These are phyloP conservation scores for Quercus tomentella DNA, from an alignment of 331 rosid species.

Conservation along the genomic window DNA sequence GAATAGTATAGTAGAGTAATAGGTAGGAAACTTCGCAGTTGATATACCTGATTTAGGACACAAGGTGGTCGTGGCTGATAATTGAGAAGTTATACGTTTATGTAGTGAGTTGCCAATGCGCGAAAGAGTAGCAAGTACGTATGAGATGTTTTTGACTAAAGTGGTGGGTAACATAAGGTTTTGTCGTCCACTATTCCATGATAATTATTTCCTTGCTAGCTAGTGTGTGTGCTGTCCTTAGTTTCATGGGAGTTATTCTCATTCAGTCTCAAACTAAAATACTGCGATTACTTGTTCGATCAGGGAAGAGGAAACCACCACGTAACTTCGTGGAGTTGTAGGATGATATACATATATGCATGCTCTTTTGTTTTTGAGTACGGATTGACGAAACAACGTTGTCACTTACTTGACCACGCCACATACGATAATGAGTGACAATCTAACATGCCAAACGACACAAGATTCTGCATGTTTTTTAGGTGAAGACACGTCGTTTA, in stretches of 20 bases:
- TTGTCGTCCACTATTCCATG: not conserved
- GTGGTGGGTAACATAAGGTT: not conserved
- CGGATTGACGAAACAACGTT: not conserved
- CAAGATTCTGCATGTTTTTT: no score
- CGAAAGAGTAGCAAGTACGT: no score
- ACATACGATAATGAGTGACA: no score
- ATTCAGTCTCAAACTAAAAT: not conserved
- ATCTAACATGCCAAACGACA: no score
- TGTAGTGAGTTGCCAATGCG: not conserved
- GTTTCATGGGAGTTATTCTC: not conserved
- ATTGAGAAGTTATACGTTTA: not conserved
- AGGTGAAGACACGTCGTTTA: no score
- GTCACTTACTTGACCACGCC: no score
- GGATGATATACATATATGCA: not conserved
- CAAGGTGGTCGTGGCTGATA: not conserved
- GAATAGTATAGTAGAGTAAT: not conserved
- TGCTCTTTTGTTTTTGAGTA: not conserved
- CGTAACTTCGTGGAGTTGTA: slow-evolving; percentile 34
- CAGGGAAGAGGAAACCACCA: slow-evolving; percentile 27
- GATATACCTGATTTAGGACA: not conserved
- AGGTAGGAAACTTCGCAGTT: not conserved
- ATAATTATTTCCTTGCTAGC: not conserved
- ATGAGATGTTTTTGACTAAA: not conserved
- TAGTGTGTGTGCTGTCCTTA: not conserved
- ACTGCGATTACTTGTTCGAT: not conserved